A percentile compares a stretch with the other conserved stretches of the same genome.
phyloP scores from a whole-genome alignment of 139 green algal genomes.

The Spirogloea muscicola region DNA sequence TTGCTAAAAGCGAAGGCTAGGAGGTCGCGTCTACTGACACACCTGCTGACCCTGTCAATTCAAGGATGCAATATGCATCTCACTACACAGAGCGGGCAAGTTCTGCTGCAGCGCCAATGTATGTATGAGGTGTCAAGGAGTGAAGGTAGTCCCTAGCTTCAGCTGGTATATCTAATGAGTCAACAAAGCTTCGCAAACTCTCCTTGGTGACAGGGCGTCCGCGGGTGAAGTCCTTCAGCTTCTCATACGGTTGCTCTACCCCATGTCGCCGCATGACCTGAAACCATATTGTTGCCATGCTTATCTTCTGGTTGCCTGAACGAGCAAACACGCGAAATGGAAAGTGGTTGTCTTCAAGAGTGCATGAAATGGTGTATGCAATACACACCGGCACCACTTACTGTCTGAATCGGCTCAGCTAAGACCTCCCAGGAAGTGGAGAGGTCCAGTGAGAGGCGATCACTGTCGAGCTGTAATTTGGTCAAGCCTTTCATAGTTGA shows the following conservation, averaged over 20 bases:
- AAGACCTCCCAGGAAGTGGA: constrained; percentile 67
- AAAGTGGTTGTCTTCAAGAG: no score
- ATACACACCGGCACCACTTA: no score
- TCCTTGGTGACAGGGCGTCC: constrained; percentile 70
- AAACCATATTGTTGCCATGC: background rate
- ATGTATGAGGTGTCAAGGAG: constrained; percentile 74
- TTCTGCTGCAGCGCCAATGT: constrained; percentile 89
- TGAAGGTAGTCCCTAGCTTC: constrained; percentile 65
- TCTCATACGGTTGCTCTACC: constrained; percentile 95
- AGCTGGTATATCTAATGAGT: constrained; percentile 62
- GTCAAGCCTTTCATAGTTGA: constrained; percentile 74
- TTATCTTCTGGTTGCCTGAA: background rate
- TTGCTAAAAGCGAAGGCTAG: no score
- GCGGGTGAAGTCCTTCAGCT: constrained; percentile 95
- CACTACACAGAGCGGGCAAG: constrained; percentile 7
- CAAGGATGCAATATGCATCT: no score
- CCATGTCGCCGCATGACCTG: constrained; percentile 71
- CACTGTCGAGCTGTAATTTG: constrained; percentile 78
- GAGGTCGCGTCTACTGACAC: no score
- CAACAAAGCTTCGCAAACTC: constrained; percentile 70
- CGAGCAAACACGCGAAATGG: background rate
- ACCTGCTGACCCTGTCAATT: no score
- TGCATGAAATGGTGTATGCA: no score
- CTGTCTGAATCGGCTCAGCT: constrained; percentile 96
- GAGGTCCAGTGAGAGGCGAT: constrained; percentile 44